These are phyloP conservation scores for Trichocladium antarcticum DNA, from an alignment of 495 filamentous ascomycete genomes.

Conservation along the genomic window DNA sequence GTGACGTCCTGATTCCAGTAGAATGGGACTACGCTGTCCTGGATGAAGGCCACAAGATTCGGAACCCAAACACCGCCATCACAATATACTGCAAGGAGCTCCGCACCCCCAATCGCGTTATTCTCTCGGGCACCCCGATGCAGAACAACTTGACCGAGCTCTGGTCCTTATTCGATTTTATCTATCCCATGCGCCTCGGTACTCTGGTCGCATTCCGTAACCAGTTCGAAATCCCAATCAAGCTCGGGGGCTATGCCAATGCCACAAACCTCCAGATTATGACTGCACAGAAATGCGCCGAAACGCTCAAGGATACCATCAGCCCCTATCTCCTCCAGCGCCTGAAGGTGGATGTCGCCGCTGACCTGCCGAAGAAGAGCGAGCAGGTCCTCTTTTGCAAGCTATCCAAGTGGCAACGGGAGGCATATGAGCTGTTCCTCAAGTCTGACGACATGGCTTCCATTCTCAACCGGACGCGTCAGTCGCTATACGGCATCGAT, in stretches of 20 bases:
- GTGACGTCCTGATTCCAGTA: slow-evolving; percentile 60
- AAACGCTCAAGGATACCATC: slow-evolving; percentile 81
- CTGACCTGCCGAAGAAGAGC: slow-evolving; percentile 86
- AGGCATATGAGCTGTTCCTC: slow-evolving; percentile 71
- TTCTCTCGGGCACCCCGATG: slow-evolving; percentile 91
- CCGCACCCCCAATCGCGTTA: slow-evolving; percentile 74
- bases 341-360: slow-evolving; percentile 84
- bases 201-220: slow-evolving; percentile 80
- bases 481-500: slow-evolving; percentile 79
- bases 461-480: slow-evolving; percentile 61
- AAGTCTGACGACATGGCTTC: slow-evolving; percentile 67
- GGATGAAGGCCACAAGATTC: slow-evolving; percentile 95
- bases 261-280: slow-evolving; percentile 86
- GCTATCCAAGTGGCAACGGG: slow-evolving; percentile 62
- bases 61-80: slow-evolving; percentile 85
- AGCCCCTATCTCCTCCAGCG: slow-evolving; percentile 88
- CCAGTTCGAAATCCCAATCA: slow-evolving; percentile 87
- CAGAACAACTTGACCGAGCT: slow-evolving; percentile 96
- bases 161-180: slow-evolving; percentile 98
- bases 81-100: slow-evolving; percentile 90
- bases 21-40: slow-evolving; percentile 91
- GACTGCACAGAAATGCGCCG: slow-evolving; percentile 80
- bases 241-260: slow-evolving; percentile 82
- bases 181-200: slow-evolving; percentile 89
- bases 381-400: slow-evolving; percentile 95